Base-by-base conservation (phyloP, 495 filamentous ascomycete species). In the Penicillium turbatum region DNA sequence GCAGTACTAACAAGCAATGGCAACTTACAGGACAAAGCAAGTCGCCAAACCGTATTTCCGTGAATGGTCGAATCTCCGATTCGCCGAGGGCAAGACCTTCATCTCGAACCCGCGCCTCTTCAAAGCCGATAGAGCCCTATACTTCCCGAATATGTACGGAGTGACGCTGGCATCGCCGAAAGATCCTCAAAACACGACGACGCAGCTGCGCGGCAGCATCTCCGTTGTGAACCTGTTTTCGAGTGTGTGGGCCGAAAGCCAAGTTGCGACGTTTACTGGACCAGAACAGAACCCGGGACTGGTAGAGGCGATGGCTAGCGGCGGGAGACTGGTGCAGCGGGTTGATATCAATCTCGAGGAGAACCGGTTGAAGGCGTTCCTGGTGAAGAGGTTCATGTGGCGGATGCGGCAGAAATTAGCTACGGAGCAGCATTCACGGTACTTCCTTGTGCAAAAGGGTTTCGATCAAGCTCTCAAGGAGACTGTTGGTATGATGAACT, bases 81-180 rank as follows among this genome's bases (percentile, higher is more conserved):
- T 86, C 63, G 79, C 87, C 71, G 79, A 89, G 55, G 93, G 93
- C 61, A 97, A 97, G 69, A 87, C 87, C 30, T 97, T 96, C 72
- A 63, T 87, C 15, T 84, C 92, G 7, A 90, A 90, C 32, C 79
- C 84, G 3, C 77, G 82, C 5, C 75, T 90, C 30, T 96, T 97
- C 77, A 83, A 82, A 45, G 72, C 73, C 49, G 87, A 90, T 29
- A 77, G 81, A 9, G 82, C 92, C 12, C 82, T 96, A 29, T 96
- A 86, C 74, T 97, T 99, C 78, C 95, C 93, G 26, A 99, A 99
- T 70, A 72, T 99, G 37, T 72, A 77, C 60, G 93, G 93, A 5
- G 75, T 75, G 35, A 96, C 93, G 4, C 76, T 97, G 8, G 72
- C 74, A 8, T 72, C 72, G 0, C 65, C 70, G 61, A 78, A 65